Conservation (phyloP, 2,329 filamentous ascomycete genomes). For the Blastomyces emzantsi region DNA sequence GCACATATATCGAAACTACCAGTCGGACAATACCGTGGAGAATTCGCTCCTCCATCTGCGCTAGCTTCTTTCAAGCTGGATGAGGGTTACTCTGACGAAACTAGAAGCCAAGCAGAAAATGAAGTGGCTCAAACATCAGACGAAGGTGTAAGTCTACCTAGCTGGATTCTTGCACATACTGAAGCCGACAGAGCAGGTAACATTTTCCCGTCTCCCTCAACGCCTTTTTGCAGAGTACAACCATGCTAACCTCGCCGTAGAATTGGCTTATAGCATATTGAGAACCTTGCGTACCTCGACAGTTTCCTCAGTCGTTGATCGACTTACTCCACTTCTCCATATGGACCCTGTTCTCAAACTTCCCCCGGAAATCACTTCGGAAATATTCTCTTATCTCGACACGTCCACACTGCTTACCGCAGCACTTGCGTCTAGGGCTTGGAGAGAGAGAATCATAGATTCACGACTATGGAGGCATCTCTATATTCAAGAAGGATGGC, state of each 20-base stretch:
- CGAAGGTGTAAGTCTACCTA: slow-evolving; percentile 40
- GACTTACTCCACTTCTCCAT: slow-evolving; percentile 73
- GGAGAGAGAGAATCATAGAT: slow-evolving; percentile 74
- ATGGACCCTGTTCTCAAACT: slow-evolving; percentile 84
- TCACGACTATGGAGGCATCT: slow-evolving; percentile 76
- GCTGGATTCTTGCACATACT: slow-evolving; percentile 47
- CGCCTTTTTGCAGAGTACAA: neutral
- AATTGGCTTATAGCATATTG: slow-evolving; percentile 70
- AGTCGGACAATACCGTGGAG: slow-evolving; percentile 21
- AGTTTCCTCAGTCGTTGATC: slow-evolving; percentile 70
- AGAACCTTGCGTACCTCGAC: slow-evolving; percentile 69
- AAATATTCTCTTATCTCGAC: slow-evolving; percentile 79
- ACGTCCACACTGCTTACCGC: slow-evolving; percentile 70
- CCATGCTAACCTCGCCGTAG: slow-evolving; percentile 38
- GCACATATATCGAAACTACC: slow-evolving; percentile 23
- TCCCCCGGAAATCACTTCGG: slow-evolving; percentile 81
- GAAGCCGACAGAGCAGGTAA: slow-evolving; percentile 49
- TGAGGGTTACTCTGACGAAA: slow-evolving; percentile 80
- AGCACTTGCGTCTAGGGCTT: slow-evolving; percentile 67
- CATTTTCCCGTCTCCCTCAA: slow-evolving; percentile 13
- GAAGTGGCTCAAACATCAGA: slow-evolving; percentile 31
- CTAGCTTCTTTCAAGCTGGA: slow-evolving; percentile 54
- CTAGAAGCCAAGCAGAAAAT: slow-evolving; percentile 40
- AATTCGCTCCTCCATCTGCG: slow-evolving; percentile 24
- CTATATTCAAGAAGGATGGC: slow-evolving; percentile 82